Conservation (phyloP, 257 asterid species). For the Verbascum thapsus region DNA sequence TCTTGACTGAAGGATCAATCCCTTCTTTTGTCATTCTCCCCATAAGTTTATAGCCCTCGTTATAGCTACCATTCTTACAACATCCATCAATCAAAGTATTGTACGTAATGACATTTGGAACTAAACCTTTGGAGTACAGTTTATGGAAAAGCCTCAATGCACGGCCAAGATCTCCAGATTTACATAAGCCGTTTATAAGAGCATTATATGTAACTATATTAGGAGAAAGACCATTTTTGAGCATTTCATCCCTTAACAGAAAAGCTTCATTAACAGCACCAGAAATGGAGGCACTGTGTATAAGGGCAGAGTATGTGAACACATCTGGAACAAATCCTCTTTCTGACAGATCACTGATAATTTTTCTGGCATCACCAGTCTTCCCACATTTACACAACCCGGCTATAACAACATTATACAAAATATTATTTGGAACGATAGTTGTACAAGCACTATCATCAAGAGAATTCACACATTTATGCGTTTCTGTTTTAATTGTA, state of each 20-base stretch:
- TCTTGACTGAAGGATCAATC: conserved; percentile 51
- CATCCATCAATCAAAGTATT: conserved; percentile 73
- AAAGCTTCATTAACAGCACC: conserved; percentile 84
- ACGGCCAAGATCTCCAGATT: conserved; percentile 72
- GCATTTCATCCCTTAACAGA: conserved; percentile 81
- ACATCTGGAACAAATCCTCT: conserved; percentile 83
- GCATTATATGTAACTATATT: conserved; percentile 79
- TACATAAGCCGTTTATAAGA: conserved; percentile 80
- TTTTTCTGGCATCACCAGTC: conserved; percentile 65
- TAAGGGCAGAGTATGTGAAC: conserved; percentile 77
- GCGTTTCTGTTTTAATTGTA: conserved; percentile 38
- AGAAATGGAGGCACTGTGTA: conserved; percentile 60
- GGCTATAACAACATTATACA: conserved; percentile 75
- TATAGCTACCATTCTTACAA: conserved; percentile 57
- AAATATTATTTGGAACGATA: conserved; percentile 54
- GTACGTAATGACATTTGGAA: conserved; percentile 67
- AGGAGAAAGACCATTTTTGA: conserved; percentile 67
- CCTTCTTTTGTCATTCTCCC: conserved; percentile 74
- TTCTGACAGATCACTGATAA: conserved; percentile 44
- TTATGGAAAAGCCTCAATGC: conserved; percentile 74
- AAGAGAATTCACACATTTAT: conserved; percentile 51
- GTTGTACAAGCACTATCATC: conserved; percentile 44
- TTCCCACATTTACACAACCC: conserved; percentile 77
- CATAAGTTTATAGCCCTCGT: conserved; percentile 57
- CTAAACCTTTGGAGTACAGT: conserved; percentile 65